Base-by-base conservation (phyloP, 306 rosid genomes). In the Cucurbita pepo region DNA sequence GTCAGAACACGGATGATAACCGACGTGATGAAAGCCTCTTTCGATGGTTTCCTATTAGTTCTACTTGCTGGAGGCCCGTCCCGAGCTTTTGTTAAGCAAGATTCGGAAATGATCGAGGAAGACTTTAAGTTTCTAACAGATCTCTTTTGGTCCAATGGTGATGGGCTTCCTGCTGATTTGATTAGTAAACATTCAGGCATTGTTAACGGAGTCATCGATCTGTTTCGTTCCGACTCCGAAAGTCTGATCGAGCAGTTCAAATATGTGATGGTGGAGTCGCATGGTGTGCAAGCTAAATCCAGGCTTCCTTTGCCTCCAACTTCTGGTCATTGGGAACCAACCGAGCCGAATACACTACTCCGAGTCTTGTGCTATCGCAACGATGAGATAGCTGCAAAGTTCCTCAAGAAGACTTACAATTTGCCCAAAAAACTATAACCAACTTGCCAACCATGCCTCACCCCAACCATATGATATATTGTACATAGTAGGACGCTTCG, bases 71-170 rank as follows among this genome's bases (percentile, higher is more conserved):
- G 99, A 50, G 99, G 99, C 43, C 93, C 99, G 4, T 83, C 89
- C 11, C 97, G 99, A 2, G 82, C 83, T 71, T 91, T 91, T 85
- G 78, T 83, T 21, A 74, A 44, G 75, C 87, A 83, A 77, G 96
- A 91, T 88, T 82, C 91, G 44, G 80, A 58, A 40, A 43, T 87
- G 25, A 63, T 94, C 75, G 88, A 89, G 77, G 99, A 89, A 82
- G 99, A 94, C 65, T 94, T 94, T 69, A 91, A 88, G 85, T 82
- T 74, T 84, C 86, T 94, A 22, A 84, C 84, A 0, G 97, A 88
- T 75, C 83, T 94, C 52, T 91, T 94, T 83, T 94, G 99, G 99
- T 94, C 99, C 13, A 88, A 85, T 45, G 99, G 99, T 58, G 97
- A 91, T 81, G 97, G 99, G 41, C 81, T 94, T 76, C 99, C 99